Percentiles rank a stretch among this genome's conserved stretches.
These are phyloP conservation scores for Phaeosphaeriaceae sp. DNA, from an alignment of 2,329 filamentous ascomycete genomes.

Conservation along the genomic window DNA sequence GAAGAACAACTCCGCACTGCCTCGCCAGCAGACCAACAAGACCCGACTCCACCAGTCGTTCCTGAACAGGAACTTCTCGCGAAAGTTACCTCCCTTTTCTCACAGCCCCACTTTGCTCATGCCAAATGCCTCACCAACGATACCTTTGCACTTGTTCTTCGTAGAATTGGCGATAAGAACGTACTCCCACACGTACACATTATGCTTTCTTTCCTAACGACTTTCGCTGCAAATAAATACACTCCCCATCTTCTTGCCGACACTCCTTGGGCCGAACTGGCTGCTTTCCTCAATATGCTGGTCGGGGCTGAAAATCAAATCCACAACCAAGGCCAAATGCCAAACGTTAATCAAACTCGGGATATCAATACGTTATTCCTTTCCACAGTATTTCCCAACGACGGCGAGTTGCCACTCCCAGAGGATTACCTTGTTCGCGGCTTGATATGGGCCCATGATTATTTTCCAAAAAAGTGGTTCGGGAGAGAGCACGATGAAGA, in stretches of 20 bases:
- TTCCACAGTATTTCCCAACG: slow-evolving; percentile 56
- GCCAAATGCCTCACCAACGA: slow-evolving; percentile 53
- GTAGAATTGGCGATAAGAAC: slow-evolving; percentile 63
- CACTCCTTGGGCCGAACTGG: slow-evolving; percentile 61
- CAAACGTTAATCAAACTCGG: slow-evolving; percentile 22
- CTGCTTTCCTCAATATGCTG: slow-evolving; percentile 61
- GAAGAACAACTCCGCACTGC: slow-evolving; percentile 26
- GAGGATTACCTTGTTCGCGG: slow-evolving; percentile 74
- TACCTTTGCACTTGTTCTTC: slow-evolving; percentile 57
- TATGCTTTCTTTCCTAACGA: slow-evolving; percentile 64
- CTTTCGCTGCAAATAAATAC: slow-evolving; percentile 47
- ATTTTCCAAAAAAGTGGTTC: slow-evolving; percentile 68
- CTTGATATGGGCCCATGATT: slow-evolving; percentile 64
- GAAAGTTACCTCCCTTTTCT: slow-evolving; percentile 18
- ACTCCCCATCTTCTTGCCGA: slow-evolving; percentile 36
- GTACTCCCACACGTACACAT: slow-evolving; percentile 69
- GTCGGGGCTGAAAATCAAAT: slow-evolving; percentile 44
- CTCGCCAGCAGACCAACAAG: slow-evolving; percentile 20
- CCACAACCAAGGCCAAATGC: slow-evolving; percentile 7
- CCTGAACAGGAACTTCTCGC: slow-evolving; percentile 24
- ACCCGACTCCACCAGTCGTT: slow-evolving; percentile 16
- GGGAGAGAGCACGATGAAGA: slow-evolving; percentile 69
- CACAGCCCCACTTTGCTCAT: slow-evolving; percentile 31
- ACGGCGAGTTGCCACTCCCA: slow-evolving; percentile 61
- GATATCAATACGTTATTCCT: slow-evolving; percentile 38